Evolutionary conservation across 495 filamentous ascomycete species (phyloP), one percentile per base, ranked within the genome.

Genomic region (Clohesyomyces aquaticus): DNA sequence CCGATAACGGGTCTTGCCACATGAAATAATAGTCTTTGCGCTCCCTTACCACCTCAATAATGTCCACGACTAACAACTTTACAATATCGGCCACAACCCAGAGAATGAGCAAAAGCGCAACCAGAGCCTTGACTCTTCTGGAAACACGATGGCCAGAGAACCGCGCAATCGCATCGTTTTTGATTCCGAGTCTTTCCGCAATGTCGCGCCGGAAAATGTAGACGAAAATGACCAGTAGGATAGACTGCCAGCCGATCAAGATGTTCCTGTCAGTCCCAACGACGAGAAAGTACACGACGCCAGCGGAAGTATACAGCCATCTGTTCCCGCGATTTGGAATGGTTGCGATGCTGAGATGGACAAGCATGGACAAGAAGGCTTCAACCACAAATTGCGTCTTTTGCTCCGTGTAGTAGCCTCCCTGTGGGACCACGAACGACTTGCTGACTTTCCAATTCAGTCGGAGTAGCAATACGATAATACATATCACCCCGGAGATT

Each of bases 1-100:
- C 62, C 16, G 41, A 50, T 19, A 65, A 18, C 18, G 62, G 62
- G 43, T 65, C 62, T 35, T 65, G 55, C 62, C 55, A 59, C 62
- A 65, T 14, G 28, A 59, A 52, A 3, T 11, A 12, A 4, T 28
- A 18, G n/a, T 42, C 19, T 12, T 11, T 35, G 4, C 8, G n/a
- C 6, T 51, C 54, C 9, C 25, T 32, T 22, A 51, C 62, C 27
- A 59, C 46, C 29, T 65, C 3, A n/a, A 53, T n/a, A 11, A 65
- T 22, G 47, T 65, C 48, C 11, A 32, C 22, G 16, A 59, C 55
- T 27, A 64, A 54, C 4, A 65, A 16, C 54, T 55, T 47, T 8
- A 53, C 43, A 23, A 65, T 52, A 59, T 65, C 54, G 6, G 38
- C 49, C 9, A 45, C 3, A 27, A 59, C 27, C 62, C 54, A 59